phyloP scores from a whole-genome alignment of 2,329 filamentous ascomycete genomes.

The Diaporthe aspalathi region DNA sequence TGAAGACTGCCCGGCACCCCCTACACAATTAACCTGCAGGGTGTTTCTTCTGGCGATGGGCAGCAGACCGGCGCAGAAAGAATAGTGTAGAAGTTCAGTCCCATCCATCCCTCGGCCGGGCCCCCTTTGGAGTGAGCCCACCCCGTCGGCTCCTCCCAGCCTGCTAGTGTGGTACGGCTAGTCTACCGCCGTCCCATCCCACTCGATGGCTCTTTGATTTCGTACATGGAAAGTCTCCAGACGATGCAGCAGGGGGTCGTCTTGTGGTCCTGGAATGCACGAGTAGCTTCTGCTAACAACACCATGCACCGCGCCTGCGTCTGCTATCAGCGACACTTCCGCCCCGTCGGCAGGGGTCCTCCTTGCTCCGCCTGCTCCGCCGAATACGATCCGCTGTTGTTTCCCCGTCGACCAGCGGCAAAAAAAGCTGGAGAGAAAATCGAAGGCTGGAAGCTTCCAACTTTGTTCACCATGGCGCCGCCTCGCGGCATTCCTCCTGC shows the following conservation, averaged over 20 bases:
- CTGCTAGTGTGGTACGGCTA: not conserved
- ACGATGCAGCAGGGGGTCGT: not conserved
- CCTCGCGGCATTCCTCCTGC: not conserved
- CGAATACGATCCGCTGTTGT: constrained; percentile 24
- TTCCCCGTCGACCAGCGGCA: constrained; percentile 28
- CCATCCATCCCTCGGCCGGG: not conserved
- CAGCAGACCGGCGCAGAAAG: not conserved
- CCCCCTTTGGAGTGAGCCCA: not conserved
- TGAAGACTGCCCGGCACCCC: not conserved
- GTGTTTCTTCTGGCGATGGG: not conserved
- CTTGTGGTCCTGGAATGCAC: not conserved
- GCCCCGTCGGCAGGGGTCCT: not conserved
- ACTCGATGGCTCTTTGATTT: constrained; percentile 10
- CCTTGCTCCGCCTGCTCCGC: constrained; percentile 6
- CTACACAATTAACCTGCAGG: not conserved
- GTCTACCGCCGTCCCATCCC: not conserved
- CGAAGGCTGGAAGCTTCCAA: constrained; percentile 30
- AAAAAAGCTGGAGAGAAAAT: constrained; percentile 26
- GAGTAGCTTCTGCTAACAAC: not conserved
- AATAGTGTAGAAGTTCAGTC: not conserved
- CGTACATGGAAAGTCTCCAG: constrained; percentile 13
- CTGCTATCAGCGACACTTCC: not conserved
- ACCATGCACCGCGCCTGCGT: fast-evolving
- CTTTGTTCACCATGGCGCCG: not conserved
- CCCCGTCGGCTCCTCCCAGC: constrained; percentile 1